Conservation (phyloP, 192 early-diverging fungal species). For the Coemansia sp. region DNA sequence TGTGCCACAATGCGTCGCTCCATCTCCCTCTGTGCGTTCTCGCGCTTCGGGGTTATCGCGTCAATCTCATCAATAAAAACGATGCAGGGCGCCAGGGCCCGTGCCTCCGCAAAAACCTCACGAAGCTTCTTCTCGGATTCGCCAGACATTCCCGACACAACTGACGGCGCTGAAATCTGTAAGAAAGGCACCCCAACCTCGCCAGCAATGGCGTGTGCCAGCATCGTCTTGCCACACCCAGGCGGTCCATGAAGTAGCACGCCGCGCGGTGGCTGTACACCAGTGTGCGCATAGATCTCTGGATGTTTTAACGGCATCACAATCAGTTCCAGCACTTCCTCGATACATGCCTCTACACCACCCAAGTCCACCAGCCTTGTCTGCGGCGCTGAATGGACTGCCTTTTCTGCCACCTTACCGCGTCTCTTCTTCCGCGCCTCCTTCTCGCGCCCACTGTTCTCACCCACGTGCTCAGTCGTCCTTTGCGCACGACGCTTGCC, state of each 20-base stretch:
- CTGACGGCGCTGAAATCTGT: constrained; percentile 89
- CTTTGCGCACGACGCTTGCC: constrained; percentile 12
- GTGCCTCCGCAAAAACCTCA: constrained; percentile 97
- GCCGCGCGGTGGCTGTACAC: constrained; percentile 91
- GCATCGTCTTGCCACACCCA: constrained; percentile 93
- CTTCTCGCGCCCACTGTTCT: constrained; percentile 6
- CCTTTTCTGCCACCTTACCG: constrained; percentile 12
- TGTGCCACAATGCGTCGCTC: constrained; percentile 96
- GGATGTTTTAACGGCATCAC: constrained; percentile 92
- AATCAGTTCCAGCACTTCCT: constrained; percentile 88
- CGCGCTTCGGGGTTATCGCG: constrained; percentile 86
- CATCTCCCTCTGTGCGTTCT: constrained; percentile 84
- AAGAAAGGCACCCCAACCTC: constrained; percentile 89
- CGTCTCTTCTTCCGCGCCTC: constrained; percentile 21
- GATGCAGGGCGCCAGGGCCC: constrained; percentile 79
- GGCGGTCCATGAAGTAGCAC: constrained; percentile 95
- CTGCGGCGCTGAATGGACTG: constrained; percentile 49
- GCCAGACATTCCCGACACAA: constrained; percentile 97
- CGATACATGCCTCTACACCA: constrained; percentile 88
- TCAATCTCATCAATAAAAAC: constrained; percentile 99
- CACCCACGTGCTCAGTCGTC: background rate
- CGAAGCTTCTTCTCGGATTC: constrained; percentile 98
- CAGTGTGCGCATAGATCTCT: constrained; percentile 88
- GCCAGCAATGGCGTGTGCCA: constrained; percentile 97
- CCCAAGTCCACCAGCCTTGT: constrained; percentile 76